phyloP scores from a whole-genome alignment of 2,329 filamentous ascomycete species.

The Colletotrichum sp. region DNA sequence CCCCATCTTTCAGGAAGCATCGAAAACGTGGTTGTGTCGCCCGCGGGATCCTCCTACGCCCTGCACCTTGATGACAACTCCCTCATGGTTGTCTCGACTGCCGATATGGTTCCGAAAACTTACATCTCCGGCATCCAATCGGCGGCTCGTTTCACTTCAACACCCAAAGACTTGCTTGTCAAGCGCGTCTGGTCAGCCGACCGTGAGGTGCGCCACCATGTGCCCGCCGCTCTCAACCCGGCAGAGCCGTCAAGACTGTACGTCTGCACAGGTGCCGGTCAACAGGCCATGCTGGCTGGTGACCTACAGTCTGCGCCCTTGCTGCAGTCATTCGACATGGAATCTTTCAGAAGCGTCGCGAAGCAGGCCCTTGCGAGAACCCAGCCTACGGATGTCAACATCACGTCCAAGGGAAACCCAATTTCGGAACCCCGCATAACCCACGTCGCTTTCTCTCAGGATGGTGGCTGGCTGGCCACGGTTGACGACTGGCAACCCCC shows the following conservation, averaged over 20 bases:
- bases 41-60: constrained; percentile 79
- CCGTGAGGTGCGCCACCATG: constrained; percentile 49
- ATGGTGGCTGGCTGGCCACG: constrained; percentile 90
- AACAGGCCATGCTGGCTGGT: constrained; percentile 59
- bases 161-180: constrained; percentile 58
- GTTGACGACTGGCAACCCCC: constrained; percentile 90
- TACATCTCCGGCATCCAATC: constrained; percentile 86
- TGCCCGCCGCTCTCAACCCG: constrained; percentile 69
- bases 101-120: constrained; percentile 83
- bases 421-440: constrained; percentile 81
- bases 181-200: constrained; percentile 53
- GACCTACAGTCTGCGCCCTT: constrained; percentile 56
- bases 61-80: constrained; percentile 92
- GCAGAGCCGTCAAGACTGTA: constrained; percentile 67
- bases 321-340: constrained; percentile 88
- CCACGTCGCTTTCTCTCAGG: constrained; percentile 74
- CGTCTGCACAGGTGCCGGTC: constrained; percentile 68
- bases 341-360: constrained; percentile 76
- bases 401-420: constrained; percentile 71
- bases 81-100: constrained; percentile 85
- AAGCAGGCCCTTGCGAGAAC: constrained; percentile 90
- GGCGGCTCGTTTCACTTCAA: constrained; percentile 53
- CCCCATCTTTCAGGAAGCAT: constrained; percentile 90
- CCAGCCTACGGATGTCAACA: constrained; percentile 81
- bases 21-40: constrained; percentile 83